Base-by-base conservation (phyloP, 257 asterid genomes). In the Scutellaria minor region DNA sequence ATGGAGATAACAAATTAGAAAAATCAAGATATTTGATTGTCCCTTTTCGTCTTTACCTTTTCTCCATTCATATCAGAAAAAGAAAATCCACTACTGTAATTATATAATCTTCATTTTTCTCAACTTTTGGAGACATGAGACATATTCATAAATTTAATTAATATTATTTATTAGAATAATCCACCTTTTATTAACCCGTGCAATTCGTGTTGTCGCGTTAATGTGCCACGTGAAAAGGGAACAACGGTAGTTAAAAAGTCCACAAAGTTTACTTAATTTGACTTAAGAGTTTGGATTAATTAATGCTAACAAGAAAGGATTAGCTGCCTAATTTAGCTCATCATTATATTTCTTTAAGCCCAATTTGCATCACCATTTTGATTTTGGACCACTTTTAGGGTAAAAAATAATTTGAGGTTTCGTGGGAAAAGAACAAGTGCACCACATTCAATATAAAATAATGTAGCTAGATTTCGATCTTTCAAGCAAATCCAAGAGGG, bases 351-450 rank as follows among this genome's bases (percentile, higher is more conserved):
- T 47, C 5, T 69, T 69, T 45, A 61, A 37, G 56, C 64, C 64
- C 59, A 6, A 69, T 39, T 63, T 63, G 60, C 79, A 63, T 79
- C 83, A 79, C 50, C 74, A 74, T 64, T 68, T 73, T 69, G 62
- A 76, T 55, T 46, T 44, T 64, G 56, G 61, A 20, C 68, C 31
- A 42, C 27, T 62, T 77, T 63, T 37, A n/a, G 73, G 54, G 42
- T 58, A 5, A 55, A 74, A 70, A 63, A n/a, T 6, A 44, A 53
- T 12, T 44, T 50, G 22, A 48, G 64, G 31, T 71, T 63, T 48
- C 45, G 46, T 14, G 37, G 22, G 42, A 70, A 54, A 62, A 8
- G 47, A 63, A 63, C 66, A 63, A 70, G 71, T 76, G 68, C 12
- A 48, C 54, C 48, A 46, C 9, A 13, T 46, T 6, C n/a, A 27